phyloP scores from a whole-genome alignment of 306 rosid genomes.

The Aeschynomene evenia region DNA sequence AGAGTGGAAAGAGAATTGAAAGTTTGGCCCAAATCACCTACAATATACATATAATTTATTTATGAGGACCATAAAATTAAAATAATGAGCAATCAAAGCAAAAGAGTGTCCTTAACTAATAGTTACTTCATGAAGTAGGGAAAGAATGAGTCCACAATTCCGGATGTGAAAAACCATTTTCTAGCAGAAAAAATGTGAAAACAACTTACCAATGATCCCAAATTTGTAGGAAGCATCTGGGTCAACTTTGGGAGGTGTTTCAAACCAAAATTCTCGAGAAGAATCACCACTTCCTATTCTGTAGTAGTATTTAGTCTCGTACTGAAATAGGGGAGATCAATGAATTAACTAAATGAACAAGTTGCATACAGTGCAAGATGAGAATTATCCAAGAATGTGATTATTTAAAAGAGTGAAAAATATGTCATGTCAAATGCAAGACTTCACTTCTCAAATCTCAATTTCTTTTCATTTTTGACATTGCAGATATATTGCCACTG shows the following conservation, averaged over 20 bases:
- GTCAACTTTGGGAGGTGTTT: slow-evolving; percentile 70
- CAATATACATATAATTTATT: slow-evolving; percentile 30
- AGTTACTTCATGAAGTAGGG: slow-evolving; percentile 18
- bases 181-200: slow-evolving; percentile 4
- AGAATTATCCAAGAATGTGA: slow-evolving; percentile 4
- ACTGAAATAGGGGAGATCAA: slow-evolving; percentile 52
- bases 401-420: slow-evolving; percentile 27
- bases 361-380: neutral
- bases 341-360: slow-evolving; percentile 4
- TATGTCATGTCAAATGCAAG: neutral
- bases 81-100: slow-evolving; percentile 12
- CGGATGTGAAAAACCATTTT: slow-evolving; percentile 18
- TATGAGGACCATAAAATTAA: slow-evolving; percentile 5
- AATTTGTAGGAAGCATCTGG: slow-evolving; percentile 80
- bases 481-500: slow-evolving; percentile 1
- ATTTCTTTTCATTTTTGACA: slow-evolving; percentile 19
- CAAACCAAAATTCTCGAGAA: slow-evolving; percentile 85
- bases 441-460: neutral
- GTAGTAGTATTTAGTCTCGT: slow-evolving; percentile 78
- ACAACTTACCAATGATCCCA: slow-evolving; percentile 84
- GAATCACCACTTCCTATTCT: slow-evolving; percentile 80
- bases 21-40: slow-evolving; percentile 99
- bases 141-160: slow-evolving; percentile 9
- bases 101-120: neutral
- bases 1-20: slow-evolving; percentile 92